Base-by-base conservation (phyloP, 768 basidiomycete genomes). In the Cystofilobasidium bisporidii region DNA sequence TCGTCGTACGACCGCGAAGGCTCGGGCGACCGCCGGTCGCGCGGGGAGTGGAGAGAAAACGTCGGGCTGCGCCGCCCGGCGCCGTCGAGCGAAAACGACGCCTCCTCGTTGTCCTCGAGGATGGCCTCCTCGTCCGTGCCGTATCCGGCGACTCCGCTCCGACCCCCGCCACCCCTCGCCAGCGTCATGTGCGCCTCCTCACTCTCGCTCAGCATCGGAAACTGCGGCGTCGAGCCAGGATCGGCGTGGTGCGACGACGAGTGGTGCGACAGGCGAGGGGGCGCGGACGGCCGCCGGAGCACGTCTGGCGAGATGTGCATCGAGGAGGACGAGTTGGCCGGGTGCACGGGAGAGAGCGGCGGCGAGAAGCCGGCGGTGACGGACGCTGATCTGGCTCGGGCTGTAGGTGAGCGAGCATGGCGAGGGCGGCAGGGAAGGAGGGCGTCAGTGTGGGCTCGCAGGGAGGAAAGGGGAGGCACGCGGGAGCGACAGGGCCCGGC, bases 11-110 rank as follows among this genome's bases (percentile, higher is more conserved):
- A 40, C 41, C 33, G 57, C 65, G 38, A 47, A 28, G 26, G 53
- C 64, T 30, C 45, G 28, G 33, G 26, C 40, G 26, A 43, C 22
- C 22, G 53, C 41, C 20, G 57, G 33, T 20, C 57, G 36, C 9
- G 43, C 4, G 30, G n/a, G n/a, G 45, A 47, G 33, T 24, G 12
- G 56, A 24, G 20, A 28, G 45, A 48, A 36, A 33, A 30, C 47
- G 32, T 40, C 58, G 43, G 62, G 41, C 61, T 63, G 50, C 28
- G 40, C 24, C 30, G 30, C 17, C 30, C 60, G 64, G 78, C 22
- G 84, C 76, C 4, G 80, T 73, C 1, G 83, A 80, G 28, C 68
- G 85, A 83, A 62, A 83, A 83, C 2, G 76, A 74, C 47, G 80
- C 80, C 71, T 76, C 55, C 81, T 38, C 41, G 24, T 67, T 57